These are phyloP conservation scores for Lupinus albus DNA, from an alignment of 306 rosid species.

Conservation along the genomic window DNA sequence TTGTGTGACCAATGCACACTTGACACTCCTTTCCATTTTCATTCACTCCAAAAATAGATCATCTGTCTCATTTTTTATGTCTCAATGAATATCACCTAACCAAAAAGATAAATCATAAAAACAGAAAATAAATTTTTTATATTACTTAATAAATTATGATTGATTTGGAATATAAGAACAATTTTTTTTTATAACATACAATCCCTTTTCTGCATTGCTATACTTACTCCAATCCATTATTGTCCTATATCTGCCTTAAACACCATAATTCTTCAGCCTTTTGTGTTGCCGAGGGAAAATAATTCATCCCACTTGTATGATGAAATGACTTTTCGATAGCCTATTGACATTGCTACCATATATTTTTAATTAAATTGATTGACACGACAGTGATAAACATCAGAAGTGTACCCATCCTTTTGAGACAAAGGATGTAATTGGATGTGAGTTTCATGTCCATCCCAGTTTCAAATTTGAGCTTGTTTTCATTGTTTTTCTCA, in stretches of 20 bases:
- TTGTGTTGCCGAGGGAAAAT: constrained; percentile 23
- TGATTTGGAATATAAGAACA: too few relatives aligned
- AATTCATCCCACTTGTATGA: constrained; percentile 45
- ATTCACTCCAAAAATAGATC: too few relatives aligned
- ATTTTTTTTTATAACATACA: too few relatives aligned
- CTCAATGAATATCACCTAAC: too few relatives aligned
- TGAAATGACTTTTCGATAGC: not conserved
- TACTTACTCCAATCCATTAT: not conserved
- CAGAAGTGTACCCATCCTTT: constrained; percentile 31
- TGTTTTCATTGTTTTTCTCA: not conserved
- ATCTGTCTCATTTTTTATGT: too few relatives aligned
- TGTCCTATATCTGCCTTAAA: not conserved
- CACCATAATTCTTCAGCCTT: not conserved
- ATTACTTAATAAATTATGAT: too few relatives aligned
- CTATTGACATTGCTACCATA: not conserved
- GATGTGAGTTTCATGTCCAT: constrained; percentile 19
- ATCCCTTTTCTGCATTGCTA: too few relatives aligned
- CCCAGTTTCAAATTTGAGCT: constrained; percentile 1
- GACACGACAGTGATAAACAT: constrained; percentile 33
- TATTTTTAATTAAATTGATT: not conserved
- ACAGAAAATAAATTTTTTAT: too few relatives aligned
- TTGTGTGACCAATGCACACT: not conserved
- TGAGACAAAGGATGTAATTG: too few relatives aligned
- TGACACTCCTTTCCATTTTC: constrained; percentile 36
- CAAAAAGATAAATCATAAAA: too few relatives aligned